Evolutionary conservation across 108 stramenopile genomes (phyloP), one percentile per base, ranked within the genome.

Genomic region (Pseudonitzschia multistriata): DNA sequence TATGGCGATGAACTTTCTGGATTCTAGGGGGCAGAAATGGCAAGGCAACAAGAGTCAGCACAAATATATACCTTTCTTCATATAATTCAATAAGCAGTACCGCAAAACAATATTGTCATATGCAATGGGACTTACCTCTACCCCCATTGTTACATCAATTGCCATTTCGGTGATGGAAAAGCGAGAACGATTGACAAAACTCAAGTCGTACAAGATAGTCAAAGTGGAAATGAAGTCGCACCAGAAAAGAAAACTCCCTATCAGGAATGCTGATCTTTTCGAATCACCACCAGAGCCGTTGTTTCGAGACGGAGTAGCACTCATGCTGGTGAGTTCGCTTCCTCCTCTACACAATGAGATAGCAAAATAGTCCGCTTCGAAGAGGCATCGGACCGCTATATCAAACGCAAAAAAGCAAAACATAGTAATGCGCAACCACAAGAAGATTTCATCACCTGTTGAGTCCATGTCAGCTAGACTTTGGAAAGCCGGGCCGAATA

Each of bases 241-340:
- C 90, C 90, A 92, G 62, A 92, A 92, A 36, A 87, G 59, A 66
- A 87, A 92, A 33, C 74, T 77, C 2, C 88, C 90, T 27, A 83
- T 30, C 67, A 73, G 24, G 3, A 7, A 22, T 19, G 21, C 4
- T 24, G 50, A 19, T n/a, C 28, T 60, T 52, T 52, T 70, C n/a
- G 55, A 64, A 42, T 52, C 34, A 28, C 45, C 53, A 59, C 62
- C 61, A 49, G 35, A 10, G 35, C 21, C 60, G 5, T 14, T 45
- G 48, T 33, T 31, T 30, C 48, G 5, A 52, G 25, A 31, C 14
- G 3, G 25, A 13, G 30, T 37, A 8, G 70, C 17, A 62, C 28
- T 34, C 62, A 27, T 53, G 48, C 47, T 73, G 55, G 39, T 50
- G 22, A 0, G 31, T 24, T 64, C 22, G 17, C 15, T 31, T 35